Evolutionary conservation across 2,329 filamentous ascomycete species (phyloP).

Genomic region (Simplicillium aogashimaense): DNA sequence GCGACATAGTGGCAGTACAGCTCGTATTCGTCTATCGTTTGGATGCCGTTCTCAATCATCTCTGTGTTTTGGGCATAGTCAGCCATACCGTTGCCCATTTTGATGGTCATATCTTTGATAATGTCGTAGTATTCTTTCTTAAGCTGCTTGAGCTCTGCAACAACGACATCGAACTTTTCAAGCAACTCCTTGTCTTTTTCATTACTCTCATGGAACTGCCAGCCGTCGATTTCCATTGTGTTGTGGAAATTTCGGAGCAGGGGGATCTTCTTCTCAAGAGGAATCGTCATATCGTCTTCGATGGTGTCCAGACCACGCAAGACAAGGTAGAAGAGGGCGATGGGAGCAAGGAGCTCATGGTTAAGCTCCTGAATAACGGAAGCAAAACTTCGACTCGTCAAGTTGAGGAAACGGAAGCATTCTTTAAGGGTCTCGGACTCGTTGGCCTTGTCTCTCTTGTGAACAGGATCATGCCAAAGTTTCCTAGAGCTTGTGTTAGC

Average conservation of each 20-base stretch:
- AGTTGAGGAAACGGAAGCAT: slow-evolving; percentile 79
- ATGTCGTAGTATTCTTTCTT: slow-evolving; percentile 77
- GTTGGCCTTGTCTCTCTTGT: slow-evolving; percentile 66
- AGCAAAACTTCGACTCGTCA: slow-evolving; percentile 88
- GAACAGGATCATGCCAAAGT: slow-evolving; percentile 90
- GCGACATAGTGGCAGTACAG: slow-evolving; percentile 97
- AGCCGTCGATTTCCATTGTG: slow-evolving; percentile 72
- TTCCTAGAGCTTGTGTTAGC: slow-evolving; percentile 52
- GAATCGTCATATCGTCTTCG: slow-evolving; percentile 95
- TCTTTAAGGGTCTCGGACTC: slow-evolving; percentile 64
- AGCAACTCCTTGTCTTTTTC: slow-evolving; percentile 92
- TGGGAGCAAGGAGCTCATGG: slow-evolving; percentile 81
- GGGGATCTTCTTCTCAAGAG: slow-evolving; percentile 72
- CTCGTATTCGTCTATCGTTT: slow-evolving; percentile 84
- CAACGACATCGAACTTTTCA: slow-evolving; percentile 82
- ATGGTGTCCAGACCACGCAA: slow-evolving; percentile 94
- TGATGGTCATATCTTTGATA: slow-evolving; percentile 83
- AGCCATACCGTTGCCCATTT: slow-evolving; percentile 98
- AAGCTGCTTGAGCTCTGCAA: slow-evolving; percentile 78
- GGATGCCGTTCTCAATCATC: slow-evolving; percentile 67
- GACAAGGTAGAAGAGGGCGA: slow-evolving; percentile 86
- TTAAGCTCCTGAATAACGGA: slow-evolving; percentile 94
- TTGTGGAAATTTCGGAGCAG: slow-evolving; percentile 74
- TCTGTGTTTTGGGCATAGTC: slow-evolving; percentile 85
- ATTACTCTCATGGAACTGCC: slow-evolving; percentile 80